Conservation (phyloP, 306 rosid genomes). For the Mimosa bimucronata region DNA sequence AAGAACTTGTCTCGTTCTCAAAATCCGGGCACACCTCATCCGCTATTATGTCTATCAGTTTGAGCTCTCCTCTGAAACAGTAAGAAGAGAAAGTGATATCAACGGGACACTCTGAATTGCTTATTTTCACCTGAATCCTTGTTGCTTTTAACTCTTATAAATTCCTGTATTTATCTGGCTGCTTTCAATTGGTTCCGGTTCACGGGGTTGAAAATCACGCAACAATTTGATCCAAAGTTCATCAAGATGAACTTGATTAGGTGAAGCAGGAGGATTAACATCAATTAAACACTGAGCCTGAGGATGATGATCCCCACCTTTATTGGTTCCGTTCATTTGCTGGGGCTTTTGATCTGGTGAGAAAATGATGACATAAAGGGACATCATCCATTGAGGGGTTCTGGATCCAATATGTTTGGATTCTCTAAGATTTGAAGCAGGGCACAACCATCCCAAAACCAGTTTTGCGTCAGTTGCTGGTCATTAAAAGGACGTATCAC, state of each 20-base stretch:
- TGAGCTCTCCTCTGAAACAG: background rate
- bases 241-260: too few species aligned
- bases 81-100: background rate
- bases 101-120: background rate
- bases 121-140: background rate
- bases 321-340: too few species aligned
- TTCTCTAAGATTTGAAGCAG: background rate
- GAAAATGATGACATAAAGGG: too few species aligned
- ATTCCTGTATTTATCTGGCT: background rate
- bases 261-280: too few species aligned
- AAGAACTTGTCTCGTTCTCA: too few species aligned
- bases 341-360: too few species aligned
- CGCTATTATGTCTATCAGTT: constrained; percentile 21
- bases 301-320: too few species aligned
- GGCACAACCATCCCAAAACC: constrained; percentile 9
- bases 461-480: background rate
- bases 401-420: background rate
- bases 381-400: background rate
- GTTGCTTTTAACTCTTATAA: background rate
- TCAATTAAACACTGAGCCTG: too few species aligned
- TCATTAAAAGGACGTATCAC: background rate
- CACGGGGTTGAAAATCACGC: background rate
- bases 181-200: too few species aligned
- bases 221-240: background rate
- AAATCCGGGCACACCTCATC: constrained; percentile 49